phyloP scores from a whole-genome alignment of 495 filamentous ascomycete genomes.

The Xylaria palmicola region DNA sequence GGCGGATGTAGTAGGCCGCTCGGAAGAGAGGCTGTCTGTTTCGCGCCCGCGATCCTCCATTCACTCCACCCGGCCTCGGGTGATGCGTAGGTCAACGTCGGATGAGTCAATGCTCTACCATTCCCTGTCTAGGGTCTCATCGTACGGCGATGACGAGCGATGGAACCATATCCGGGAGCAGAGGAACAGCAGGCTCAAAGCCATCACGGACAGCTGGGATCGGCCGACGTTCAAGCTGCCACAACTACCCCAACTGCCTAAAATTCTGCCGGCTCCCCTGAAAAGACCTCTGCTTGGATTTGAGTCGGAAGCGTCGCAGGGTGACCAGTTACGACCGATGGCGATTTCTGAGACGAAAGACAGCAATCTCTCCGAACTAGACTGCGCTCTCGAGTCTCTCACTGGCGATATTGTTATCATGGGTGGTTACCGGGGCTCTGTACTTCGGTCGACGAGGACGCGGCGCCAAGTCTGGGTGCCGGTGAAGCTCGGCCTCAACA shows the following conservation, averaged over 20 bases:
- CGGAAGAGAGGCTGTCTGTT: slow-evolving; percentile 10
- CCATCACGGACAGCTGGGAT: slow-evolving; percentile 86
- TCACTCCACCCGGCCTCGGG: slow-evolving; percentile 23
- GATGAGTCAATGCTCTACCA: slow-evolving; percentile 71
- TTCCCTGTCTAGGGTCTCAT: slow-evolving; percentile 71
- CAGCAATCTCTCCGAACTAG: slow-evolving; percentile 45
- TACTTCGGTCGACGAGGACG: slow-evolving; percentile 79
- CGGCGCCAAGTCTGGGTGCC: slow-evolving; percentile 89
- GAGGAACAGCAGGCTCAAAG: slow-evolving; percentile 85
- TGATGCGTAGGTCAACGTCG: slow-evolving; percentile 64
- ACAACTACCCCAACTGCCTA: slow-evolving; percentile 50
- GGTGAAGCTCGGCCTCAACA: slow-evolving; percentile 88
- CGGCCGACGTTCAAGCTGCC: slow-evolving; percentile 68
- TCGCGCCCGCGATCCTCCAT: slow-evolving; percentile 31
- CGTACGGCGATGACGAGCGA: slow-evolving; percentile 80
- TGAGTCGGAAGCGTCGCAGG: slow-evolving; percentile 22
- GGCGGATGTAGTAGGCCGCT: background rate
- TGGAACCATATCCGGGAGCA: slow-evolving; percentile 77
- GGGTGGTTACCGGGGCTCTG: slow-evolving; percentile 88
- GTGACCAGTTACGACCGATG: slow-evolving; percentile 9
- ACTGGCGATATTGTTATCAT: slow-evolving; percentile 85
- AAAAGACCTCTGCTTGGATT: slow-evolving; percentile 28
- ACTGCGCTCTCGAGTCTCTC: slow-evolving; percentile 65
- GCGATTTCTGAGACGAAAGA: slow-evolving; percentile 14
- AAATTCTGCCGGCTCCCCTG: slow-evolving; percentile 47